Percentiles rank a stretch among this genome's conserved stretches.
Conservation (phyloP, 2,329 filamentous ascomycete genomes). For the Blastomyces silverae region DNA sequence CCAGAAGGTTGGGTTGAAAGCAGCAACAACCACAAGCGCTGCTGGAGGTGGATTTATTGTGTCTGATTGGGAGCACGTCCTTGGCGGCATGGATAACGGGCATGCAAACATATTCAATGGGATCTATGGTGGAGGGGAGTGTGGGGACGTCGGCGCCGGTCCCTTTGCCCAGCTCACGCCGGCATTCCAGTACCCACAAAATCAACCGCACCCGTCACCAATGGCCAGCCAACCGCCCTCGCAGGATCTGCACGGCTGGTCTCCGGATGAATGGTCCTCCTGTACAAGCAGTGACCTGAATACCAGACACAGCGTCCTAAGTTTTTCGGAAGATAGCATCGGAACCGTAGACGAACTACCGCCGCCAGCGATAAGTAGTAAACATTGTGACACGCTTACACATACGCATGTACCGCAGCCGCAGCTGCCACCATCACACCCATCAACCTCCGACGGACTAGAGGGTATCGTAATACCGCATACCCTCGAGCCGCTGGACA, state of each 20-base stretch:
- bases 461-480: slow-evolving; percentile 12
- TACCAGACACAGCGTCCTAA: slow-evolving; percentile 48
- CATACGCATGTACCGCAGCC: not conserved
- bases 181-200: slow-evolving; percentile 11
- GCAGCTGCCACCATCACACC: not conserved
- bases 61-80: slow-evolving; percentile 73
- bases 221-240: slow-evolving; percentile 16
- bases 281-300: slow-evolving; percentile 34
- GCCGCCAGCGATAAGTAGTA: not conserved
- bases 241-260: slow-evolving; percentile 33
- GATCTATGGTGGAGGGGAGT: slow-evolving; percentile 43
- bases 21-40: slow-evolving; percentile 30
- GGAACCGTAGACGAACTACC: slow-evolving; percentile 36
- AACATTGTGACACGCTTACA: not conserved
- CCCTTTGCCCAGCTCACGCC: slow-evolving; percentile 19
- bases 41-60: slow-evolving; percentile 47
- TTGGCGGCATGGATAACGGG: slow-evolving; percentile 72
- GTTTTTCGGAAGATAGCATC: slow-evolving; percentile 55
- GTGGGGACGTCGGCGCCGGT: slow-evolving; percentile 28
- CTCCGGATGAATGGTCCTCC: slow-evolving; percentile 36
- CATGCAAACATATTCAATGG: slow-evolving; percentile 66
- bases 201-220: slow-evolving; percentile 10
- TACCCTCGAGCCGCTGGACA: slow-evolving; percentile 4
- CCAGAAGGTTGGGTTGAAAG: slow-evolving; percentile 31
- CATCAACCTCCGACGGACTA: not conserved